Evolutionary conservation across 495 filamentous ascomycete species (phyloP).

Genomic region (Xylaria castorea): DNA sequence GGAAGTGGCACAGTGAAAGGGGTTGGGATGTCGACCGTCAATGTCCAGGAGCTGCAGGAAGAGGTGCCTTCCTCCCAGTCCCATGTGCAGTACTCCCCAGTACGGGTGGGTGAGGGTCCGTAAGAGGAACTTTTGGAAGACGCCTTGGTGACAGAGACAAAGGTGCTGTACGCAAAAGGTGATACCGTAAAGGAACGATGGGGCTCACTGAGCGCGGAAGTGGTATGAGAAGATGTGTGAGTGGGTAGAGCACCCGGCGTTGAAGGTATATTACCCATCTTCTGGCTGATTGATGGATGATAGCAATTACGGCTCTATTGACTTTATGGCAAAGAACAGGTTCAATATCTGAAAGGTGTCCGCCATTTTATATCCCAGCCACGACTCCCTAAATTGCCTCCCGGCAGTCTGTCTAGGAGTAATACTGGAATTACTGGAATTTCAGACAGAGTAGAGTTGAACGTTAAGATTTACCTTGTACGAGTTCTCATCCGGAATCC

Average conservation of each 20-base stretch:
- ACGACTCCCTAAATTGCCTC: background rate
- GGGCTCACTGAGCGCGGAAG: background rate
- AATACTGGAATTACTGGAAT: too few relatives aligned
- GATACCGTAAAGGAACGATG: constrained; percentile 15
- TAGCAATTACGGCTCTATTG: background rate
- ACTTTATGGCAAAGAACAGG: background rate
- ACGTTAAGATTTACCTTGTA: background rate
- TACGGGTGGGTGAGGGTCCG: background rate
- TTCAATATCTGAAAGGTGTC: background rate
- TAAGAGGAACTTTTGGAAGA: background rate
- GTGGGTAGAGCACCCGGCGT: constrained; percentile 9
- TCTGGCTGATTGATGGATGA: background rate
- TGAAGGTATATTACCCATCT: constrained; percentile 22
- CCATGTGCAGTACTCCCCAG: constrained; percentile 20
- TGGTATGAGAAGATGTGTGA: background rate
- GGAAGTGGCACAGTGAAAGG: constrained; percentile 13
- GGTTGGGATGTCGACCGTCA: constrained; percentile 3
- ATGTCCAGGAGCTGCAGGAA: constrained; percentile 17
- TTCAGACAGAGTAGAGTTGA: background rate
- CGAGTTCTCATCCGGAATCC: background rate
- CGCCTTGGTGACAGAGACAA: constrained; percentile 15
- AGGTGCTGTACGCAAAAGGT: constrained; percentile 10
- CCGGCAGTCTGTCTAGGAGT: background rate
- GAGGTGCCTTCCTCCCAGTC: constrained; percentile 5
- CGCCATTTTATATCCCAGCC: background rate